Conservation (phyloP, 495 filamentous ascomycete genomes). For the Bacidia rubella region DNA sequence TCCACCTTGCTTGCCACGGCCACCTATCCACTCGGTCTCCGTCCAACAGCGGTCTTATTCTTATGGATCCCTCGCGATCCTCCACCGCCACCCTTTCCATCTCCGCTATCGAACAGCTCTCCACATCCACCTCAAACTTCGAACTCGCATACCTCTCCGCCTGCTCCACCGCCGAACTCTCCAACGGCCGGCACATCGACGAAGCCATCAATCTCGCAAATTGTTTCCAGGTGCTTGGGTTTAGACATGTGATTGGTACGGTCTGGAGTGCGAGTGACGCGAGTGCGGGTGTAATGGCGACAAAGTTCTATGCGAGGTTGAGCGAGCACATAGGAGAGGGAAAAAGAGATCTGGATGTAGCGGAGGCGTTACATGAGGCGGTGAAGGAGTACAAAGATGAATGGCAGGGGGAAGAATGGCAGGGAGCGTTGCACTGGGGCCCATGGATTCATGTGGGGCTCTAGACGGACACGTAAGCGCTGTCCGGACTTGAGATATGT, state of each 20-base stretch:
- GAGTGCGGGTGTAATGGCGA: not conserved
- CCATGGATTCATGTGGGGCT: not conserved
- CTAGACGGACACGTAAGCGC: no score
- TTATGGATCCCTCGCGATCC: not conserved
- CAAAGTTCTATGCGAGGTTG: not conserved
- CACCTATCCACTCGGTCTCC: not conserved
- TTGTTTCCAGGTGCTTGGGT: not conserved
- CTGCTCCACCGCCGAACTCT: not conserved
- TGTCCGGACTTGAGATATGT: no score
- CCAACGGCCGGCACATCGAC: not conserved
- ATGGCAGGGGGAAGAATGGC: not conserved
- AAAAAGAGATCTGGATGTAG: not conserved
- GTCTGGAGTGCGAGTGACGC: not conserved
- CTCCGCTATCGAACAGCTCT: not conserved
- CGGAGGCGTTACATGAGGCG: not conserved
- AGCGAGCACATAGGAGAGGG: not conserved
- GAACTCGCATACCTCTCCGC: not conserved
- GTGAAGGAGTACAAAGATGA: not conserved
- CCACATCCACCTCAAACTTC: not conserved
- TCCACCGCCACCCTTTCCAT: not conserved
- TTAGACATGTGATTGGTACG: not conserved
- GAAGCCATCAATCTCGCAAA: not conserved
- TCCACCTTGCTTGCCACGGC: not conserved
- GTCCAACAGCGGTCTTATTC: not conserved
- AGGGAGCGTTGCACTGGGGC: not conserved